Conservation (phyloP, 768 basidiomycete genomes). For the Amanita thiersii region DNA sequence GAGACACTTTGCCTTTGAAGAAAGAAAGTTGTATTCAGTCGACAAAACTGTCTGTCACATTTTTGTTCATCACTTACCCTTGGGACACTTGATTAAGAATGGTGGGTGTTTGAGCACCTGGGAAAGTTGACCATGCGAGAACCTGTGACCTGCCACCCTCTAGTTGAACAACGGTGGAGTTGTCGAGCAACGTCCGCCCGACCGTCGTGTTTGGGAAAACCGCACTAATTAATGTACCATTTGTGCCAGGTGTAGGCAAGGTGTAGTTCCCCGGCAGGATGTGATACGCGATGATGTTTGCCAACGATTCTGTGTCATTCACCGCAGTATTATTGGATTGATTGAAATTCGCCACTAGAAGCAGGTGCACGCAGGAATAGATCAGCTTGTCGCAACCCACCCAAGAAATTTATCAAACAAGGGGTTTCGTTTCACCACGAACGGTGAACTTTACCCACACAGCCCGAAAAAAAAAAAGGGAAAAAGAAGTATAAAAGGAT, state of each 20-base stretch:
- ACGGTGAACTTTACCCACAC: too few relatives aligned
- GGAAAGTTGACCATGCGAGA: constrained; percentile 30
- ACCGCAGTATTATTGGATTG: constrained; percentile 2
- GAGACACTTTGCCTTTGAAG: constrained; percentile 17
- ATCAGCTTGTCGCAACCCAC: too few relatives aligned
- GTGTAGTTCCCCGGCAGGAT: constrained; percentile 10
- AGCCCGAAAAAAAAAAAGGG: too few relatives aligned
- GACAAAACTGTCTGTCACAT: constrained; percentile 2
- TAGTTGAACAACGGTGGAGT: constrained; percentile 36
- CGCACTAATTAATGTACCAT: constrained; percentile 24
- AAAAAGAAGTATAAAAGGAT: too few relatives aligned
- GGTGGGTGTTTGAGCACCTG: constrained; percentile 9
- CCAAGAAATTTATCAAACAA: too few relatives aligned
- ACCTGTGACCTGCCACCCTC: constrained; percentile 56
- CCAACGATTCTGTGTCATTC: not conserved
- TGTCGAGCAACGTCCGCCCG: constrained; percentile 54
- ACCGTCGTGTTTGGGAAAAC: constrained; percentile 51
- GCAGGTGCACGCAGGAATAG: not conserved
- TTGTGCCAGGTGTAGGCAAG: constrained; percentile 3
- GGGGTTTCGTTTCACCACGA: too few relatives aligned
- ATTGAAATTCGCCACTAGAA: constrained; percentile 4
- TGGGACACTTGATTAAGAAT: constrained; percentile 41
- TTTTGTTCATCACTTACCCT: not conserved
- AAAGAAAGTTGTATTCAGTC: not conserved
- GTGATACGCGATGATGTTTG: constrained; percentile 10